Evolutionary conservation across 306 rosid genomes (phyloP).

Genomic region (Citrullus mucosospermus): DNA sequence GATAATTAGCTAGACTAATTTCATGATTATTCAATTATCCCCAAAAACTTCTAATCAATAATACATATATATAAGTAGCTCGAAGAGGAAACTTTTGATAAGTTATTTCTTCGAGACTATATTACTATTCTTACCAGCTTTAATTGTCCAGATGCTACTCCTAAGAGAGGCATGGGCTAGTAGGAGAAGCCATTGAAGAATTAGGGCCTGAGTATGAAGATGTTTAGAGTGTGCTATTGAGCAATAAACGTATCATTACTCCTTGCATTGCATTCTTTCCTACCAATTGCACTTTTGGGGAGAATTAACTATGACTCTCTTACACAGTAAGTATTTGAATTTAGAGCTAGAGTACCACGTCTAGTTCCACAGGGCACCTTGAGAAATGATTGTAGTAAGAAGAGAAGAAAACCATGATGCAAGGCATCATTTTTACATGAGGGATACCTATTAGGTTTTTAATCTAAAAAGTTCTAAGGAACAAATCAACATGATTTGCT

Average conservation of each 20-base stretch:
- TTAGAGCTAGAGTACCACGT: neutral
- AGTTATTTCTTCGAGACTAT: neutral
- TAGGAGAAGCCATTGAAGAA: neutral
- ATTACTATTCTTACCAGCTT: neutral
- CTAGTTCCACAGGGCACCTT: neutral
- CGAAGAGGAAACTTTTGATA: neutral
- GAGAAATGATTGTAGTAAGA: neutral
- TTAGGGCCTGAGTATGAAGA: neutral
- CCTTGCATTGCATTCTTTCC: neutral
- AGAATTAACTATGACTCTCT: neutral
- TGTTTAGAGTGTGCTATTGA: neutral
- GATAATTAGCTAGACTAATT: neutral
- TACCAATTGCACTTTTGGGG: neutral
- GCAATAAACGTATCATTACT: neutral
- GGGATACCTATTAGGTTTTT: neutral
- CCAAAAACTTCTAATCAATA: neutral
- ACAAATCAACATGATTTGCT: neutral
- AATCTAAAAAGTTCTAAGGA: neutral
- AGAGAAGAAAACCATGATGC: neutral
- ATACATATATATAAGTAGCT: neutral
- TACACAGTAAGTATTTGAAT: neutral
- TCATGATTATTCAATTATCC: neutral
- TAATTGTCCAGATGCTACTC: neutral
- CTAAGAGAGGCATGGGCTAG: neutral
- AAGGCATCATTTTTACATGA: neutral